Evolutionary conservation across 768 basidiomycete species (phyloP).

Genomic region (Mycena sanguinolenta): DNA sequence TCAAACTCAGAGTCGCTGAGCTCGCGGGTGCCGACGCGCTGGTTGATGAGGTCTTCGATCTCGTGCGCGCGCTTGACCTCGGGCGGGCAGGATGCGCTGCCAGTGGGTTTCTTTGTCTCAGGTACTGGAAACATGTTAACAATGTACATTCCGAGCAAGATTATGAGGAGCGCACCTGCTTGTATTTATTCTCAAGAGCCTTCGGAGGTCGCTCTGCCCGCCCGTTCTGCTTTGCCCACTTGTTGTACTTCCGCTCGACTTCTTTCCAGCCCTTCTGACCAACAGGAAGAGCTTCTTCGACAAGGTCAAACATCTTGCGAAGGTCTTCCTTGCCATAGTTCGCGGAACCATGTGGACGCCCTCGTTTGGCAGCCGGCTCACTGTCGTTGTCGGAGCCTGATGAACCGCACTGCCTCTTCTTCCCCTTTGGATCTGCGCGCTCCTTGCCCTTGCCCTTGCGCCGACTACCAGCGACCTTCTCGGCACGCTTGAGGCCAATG

Average conservation of each 20-base stretch:
- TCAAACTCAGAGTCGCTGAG: slow-evolving; percentile 19
- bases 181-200: background rate
- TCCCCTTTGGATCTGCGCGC: slow-evolving; percentile 5
- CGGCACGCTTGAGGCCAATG: background rate
- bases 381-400: slow-evolving; percentile 12
- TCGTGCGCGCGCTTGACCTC: slow-evolving; percentile 41
- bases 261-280: slow-evolving; percentile 3
- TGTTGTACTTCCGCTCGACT: background rate
- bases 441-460: slow-evolving; percentile 10
- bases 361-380: slow-evolving; percentile 7
- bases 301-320: slow-evolving; percentile 10
- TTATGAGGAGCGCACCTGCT: slow-evolving; percentile 1
- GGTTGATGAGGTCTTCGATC: slow-evolving; percentile 40
- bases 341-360: background rate
- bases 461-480: background rate
- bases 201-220: background rate
- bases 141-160: background rate
- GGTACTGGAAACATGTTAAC: slow-evolving; percentile 1
- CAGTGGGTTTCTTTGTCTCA: slow-evolving; percentile 47
- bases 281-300: background rate
- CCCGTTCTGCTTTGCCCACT: background rate
- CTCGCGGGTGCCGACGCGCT: slow-evolving; percentile 35
- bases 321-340: slow-evolving; percentile 4
- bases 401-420: slow-evolving; percentile 2
- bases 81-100: slow-evolving; percentile 40